Percentiles rank a stretch among this genome's conserved stretches.
phyloP scores from a whole-genome alignment of 805 yeast genomes.

The Debaryomyces prosopidis region DNA sequence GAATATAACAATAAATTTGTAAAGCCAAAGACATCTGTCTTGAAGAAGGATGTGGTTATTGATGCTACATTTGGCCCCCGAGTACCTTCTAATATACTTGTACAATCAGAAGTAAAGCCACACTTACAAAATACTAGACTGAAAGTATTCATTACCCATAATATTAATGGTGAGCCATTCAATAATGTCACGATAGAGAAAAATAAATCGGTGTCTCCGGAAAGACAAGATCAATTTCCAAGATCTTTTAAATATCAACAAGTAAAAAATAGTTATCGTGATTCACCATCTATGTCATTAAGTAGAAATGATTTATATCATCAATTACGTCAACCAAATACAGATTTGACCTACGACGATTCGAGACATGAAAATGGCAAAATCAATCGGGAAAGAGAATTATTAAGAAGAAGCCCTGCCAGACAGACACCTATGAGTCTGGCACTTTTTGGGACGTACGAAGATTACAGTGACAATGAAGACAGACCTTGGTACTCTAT shows the following conservation, averaged over 20 bases:
- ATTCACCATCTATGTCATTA: background rate
- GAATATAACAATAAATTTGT: constrained; percentile 67
- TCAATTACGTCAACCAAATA: background rate
- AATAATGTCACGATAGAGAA: constrained; percentile 9
- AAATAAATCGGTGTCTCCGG: background rate
- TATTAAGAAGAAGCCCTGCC: background rate
- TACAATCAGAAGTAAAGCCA: constrained; percentile 18
- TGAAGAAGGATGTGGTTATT: constrained; percentile 58
- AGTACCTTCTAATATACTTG: constrained; percentile 15
- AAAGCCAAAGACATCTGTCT: constrained; percentile 52
- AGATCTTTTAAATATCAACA: background rate
- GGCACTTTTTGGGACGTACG: background rate
- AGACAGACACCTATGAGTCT: background rate
- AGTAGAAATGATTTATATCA: background rate
- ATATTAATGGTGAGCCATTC: constrained; percentile 37
- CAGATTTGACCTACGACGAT: background rate
- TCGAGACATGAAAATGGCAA: background rate
- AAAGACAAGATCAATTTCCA: background rate
- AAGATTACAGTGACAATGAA: background rate
- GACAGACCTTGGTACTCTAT: background rate
- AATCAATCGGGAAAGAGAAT: background rate
- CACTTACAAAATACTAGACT: constrained; percentile 28
- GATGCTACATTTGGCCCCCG: constrained; percentile 52
- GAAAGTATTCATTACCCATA: constrained; percentile 54
- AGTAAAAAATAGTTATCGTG: background rate